Conservation (phyloP, 805 yeast genomes). For the Nakazawaea ernobii region DNA sequence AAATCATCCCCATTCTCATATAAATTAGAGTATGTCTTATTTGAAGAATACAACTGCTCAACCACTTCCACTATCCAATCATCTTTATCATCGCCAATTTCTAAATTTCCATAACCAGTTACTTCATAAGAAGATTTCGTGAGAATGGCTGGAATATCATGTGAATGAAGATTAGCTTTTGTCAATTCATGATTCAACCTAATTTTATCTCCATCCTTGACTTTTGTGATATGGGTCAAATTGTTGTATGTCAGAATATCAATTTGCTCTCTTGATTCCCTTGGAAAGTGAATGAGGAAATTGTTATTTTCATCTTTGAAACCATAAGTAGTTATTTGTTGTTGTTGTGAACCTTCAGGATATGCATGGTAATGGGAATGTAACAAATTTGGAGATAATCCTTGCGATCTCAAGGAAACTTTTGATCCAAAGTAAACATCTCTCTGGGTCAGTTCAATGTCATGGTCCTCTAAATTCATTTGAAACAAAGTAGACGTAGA, state of each 20-base stretch:
- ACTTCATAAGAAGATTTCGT: conserved; percentile 52
- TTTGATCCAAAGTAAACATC: conserved; percentile 53
- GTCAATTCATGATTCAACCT: conserved; percentile 61
- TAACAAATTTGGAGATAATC: conserved; percentile 65
- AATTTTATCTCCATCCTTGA: conserved; percentile 55
- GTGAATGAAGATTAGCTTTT: conserved; percentile 66
- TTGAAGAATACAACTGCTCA: conserved; percentile 39
- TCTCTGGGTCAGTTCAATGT: conserved; percentile 57
- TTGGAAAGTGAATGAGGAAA: conserved; percentile 47
- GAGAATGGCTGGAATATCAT: conserved; percentile 59
- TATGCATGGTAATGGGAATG: conserved; percentile 85
- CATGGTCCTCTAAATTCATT: conserved; percentile 65
- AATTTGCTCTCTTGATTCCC: conserved; percentile 31
- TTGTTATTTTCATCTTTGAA: conserved; percentile 84
- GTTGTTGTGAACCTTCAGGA: conserved; percentile 92
- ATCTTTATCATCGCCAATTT: conserved; percentile 66
- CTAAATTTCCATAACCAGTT: conserved; percentile 64
- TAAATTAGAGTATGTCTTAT: conserved; percentile 18
- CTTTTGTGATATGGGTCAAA: conserved; percentile 36
- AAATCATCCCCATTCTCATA: conserved; percentile 44
- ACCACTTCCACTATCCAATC: conserved; percentile 72
- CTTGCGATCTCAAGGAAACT: conserved; percentile 64
- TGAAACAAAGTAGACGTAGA: conserved; percentile 76
- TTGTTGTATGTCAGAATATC: conserved; percentile 10
- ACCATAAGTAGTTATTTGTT: conserved; percentile 90